Percentiles rank a stretch among this genome's conserved stretches.
Evolutionary conservation across 345 rosid species (phyloP).

Genomic region (Lepidium aucheri): DNA sequence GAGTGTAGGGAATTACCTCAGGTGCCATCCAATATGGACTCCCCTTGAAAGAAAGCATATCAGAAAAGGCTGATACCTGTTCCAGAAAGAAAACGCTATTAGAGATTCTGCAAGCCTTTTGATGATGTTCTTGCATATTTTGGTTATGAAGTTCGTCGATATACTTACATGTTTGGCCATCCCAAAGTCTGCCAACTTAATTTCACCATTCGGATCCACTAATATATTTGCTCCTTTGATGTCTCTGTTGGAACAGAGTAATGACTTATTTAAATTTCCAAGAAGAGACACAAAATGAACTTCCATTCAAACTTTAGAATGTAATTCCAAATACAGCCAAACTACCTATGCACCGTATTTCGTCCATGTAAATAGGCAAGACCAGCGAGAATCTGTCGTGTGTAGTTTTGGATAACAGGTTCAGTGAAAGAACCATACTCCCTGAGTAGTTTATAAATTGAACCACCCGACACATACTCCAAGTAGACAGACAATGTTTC

Average conservation of each 20-base stretch:
- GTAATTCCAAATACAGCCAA: constrained; percentile 2
- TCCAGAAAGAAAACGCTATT: constrained; percentile 15
- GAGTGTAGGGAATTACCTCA: constrained; percentile 46
- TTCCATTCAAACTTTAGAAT: not conserved
- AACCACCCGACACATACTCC: constrained; percentile 95
- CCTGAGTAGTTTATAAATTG: constrained; percentile 87
- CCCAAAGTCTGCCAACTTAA: constrained; percentile 95
- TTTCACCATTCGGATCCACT: constrained; percentile 91
- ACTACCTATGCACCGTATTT: constrained; percentile 89
- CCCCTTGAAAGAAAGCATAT: constrained; percentile 97
- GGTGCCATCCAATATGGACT: constrained; percentile 99
- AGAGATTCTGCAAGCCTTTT: not conserved
- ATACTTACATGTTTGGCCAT: constrained; percentile 92
- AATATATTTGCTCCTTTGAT: constrained; percentile 96
- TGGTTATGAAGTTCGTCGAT: not conserved
- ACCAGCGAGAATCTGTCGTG: constrained; percentile 80
- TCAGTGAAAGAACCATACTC: constrained; percentile 90
- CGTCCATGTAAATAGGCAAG: constrained; percentile 88
- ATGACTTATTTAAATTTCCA: not conserved
- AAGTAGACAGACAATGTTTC: constrained; percentile 89
- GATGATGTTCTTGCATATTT: not conserved
- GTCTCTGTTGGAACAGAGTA: constrained; percentile 47
- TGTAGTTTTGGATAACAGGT: constrained; percentile 88
- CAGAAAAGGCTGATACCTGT: constrained; percentile 61
- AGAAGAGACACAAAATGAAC: not conserved